Conservation (phyloP, 352 stramenopile genomes). For the Phytophthora constricta region DNA sequence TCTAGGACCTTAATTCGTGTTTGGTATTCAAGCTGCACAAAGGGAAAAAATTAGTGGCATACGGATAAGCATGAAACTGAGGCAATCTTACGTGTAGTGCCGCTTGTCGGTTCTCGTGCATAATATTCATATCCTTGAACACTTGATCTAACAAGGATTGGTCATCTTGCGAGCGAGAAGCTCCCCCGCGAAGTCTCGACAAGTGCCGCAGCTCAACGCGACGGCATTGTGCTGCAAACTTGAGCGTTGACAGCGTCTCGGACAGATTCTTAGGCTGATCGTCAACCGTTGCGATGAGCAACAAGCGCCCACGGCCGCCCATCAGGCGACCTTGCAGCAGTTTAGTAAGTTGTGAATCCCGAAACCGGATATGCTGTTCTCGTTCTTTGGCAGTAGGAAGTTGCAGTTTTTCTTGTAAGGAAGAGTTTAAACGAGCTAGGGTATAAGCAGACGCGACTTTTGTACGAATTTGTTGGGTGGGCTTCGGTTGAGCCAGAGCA, state of each 20-base stretch:
- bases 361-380: constrained; percentile 60
- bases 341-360: constrained; percentile 82
- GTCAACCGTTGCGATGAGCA: constrained; percentile 75
- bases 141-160: constrained; percentile 50
- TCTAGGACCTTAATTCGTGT: constrained; percentile 44
- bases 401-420: constrained; percentile 8
- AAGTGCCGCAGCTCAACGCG: constrained; percentile 54
- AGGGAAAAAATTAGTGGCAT: no score
- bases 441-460: constrained; percentile 1
- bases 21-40: constrained; percentile 51
- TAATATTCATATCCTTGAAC: constrained; percentile 53
- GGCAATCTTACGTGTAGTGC: constrained; percentile 47
- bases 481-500: constrained; percentile 49
- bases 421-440: constrained; percentile 12
- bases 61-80: no score
- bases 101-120: constrained; percentile 61
- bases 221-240: constrained; percentile 76
- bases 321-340: constrained; percentile 62
- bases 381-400: constrained; percentile 10
- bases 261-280: constrained; percentile 56
- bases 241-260: constrained; percentile 77
- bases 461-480: neutral
- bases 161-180: constrained; percentile 20
- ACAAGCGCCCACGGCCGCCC: constrained; percentile 44
- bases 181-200: constrained; percentile 7